Percentiles rank a stretch among this genome's conserved stretches.
Evolutionary conservation across 148 eudicot genomes (phyloP).

Genomic region (Dysphania ambrosioides): DNA sequence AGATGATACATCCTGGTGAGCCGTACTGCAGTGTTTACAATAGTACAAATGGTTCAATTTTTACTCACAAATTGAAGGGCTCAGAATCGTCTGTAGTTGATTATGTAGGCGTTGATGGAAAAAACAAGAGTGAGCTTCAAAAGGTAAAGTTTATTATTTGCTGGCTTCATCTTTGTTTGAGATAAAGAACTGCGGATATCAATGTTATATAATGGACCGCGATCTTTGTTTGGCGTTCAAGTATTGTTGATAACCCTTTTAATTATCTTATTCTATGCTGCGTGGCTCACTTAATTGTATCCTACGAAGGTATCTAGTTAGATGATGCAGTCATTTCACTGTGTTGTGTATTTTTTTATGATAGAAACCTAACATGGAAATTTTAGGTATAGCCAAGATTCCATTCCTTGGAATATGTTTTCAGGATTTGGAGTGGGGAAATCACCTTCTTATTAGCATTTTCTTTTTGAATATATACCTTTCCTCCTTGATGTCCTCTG

Average conservation of each 20-base stretch:
- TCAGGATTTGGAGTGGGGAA: too few relatives aligned
- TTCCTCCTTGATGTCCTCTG: too few relatives aligned
- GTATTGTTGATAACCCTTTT: neutral
- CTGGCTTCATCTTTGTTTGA: neutral
- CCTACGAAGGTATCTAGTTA: neutral
- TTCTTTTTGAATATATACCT: too few relatives aligned
- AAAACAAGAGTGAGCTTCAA: conserved; percentile 54
- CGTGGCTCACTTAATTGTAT: neutral
- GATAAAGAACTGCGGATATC: neutral
- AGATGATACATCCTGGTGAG: conserved; percentile 57
- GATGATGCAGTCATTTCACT: neutral
- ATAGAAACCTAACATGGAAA: neutral
- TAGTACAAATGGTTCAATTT: conserved; percentile 32
- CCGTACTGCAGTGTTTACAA: conserved; percentile 64
- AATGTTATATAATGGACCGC: neutral
- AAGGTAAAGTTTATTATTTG: conserved; percentile 44
- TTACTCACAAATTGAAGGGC: conserved; percentile 46
- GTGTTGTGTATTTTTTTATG: neutral
- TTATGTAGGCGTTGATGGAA: conserved; percentile 83
- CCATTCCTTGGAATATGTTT: neutral
- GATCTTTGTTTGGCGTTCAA: neutral
- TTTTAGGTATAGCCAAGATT: neutral
- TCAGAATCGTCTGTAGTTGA: conserved; percentile 73
- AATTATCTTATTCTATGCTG: neutral
- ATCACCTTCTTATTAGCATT: too few relatives aligned